Conservation (phyloP, 208 protist species). For the Willaertia magna region DNA sequence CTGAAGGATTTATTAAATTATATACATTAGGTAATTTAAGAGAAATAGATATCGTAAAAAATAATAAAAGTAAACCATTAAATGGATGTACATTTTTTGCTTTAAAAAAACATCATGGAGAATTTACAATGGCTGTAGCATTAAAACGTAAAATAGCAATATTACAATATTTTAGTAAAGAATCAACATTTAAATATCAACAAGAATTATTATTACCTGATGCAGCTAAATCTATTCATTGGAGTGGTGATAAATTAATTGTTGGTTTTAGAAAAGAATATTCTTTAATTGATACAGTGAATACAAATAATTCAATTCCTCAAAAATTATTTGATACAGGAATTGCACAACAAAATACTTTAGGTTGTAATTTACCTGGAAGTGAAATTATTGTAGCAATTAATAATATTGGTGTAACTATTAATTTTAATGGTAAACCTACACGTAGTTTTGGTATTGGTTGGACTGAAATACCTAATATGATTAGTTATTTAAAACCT, state of each 20-base stretch:
- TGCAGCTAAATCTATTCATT: slow-evolving; percentile 9
- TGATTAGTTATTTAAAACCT: slow-evolving; percentile 13
- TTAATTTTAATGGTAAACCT: slow-evolving; percentile 11
- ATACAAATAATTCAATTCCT: neutral
- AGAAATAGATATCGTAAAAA: neutral
- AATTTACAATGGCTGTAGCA: slow-evolving; percentile 13
- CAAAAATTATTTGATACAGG: neutral
- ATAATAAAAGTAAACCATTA: neutral
- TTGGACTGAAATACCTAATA: neutral
- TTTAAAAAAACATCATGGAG: slow-evolving; percentile 9
- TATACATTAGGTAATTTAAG: neutral
- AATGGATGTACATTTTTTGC: neutral
- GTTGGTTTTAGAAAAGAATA: slow-evolving; percentile 19
- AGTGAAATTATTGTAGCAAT: neutral
- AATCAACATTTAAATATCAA: neutral
- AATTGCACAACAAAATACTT: neutral
- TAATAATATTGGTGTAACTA: neutral
- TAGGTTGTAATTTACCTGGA: neutral
- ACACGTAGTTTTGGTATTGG: slow-evolving; percentile 4
- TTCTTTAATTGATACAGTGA: neutral
- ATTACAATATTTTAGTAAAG: slow-evolving; percentile 12
- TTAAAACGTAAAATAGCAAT: slow-evolving; percentile 1
- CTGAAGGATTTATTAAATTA: neutral
- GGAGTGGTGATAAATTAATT: slow-evolving; percentile 16
- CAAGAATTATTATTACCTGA: slow-evolving; percentile 12